A percentile compares a stretch with the other conserved stretches of the same genome.
These are phyloP conservation scores for Fraxinus xanthoxyloides DNA, from an alignment of 305 asterid species.

Conservation along the genomic window DNA sequence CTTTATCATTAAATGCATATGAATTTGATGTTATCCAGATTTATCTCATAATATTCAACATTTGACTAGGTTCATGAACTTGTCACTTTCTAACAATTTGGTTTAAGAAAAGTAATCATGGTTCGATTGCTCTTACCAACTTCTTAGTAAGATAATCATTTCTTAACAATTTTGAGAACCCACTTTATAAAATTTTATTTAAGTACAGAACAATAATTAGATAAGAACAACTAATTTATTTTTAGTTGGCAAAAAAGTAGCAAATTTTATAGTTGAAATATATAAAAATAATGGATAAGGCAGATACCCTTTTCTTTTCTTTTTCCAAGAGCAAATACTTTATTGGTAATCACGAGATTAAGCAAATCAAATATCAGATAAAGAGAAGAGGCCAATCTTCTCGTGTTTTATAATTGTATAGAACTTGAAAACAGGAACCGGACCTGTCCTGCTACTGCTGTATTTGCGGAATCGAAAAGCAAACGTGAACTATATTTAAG, in stretches of 20 bases:
- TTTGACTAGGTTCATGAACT: background rate
- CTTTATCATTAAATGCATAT: no score
- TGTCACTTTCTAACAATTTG: background rate
- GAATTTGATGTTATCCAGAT: background rate
- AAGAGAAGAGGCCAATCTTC: background rate
- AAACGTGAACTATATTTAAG: constrained; percentile 46
- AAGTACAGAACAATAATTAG: background rate
- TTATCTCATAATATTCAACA: background rate
- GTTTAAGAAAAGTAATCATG: background rate
- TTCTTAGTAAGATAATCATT: background rate
- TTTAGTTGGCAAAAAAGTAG: no score
- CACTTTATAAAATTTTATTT: background rate
- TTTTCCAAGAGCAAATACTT: background rate
- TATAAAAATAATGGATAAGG: background rate
- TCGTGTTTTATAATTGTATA: background rate
- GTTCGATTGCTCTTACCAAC: background rate
- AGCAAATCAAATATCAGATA: background rate
- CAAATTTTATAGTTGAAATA: no score
- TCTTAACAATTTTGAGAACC: background rate
- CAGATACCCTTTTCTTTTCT: background rate
- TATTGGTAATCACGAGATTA: background rate
- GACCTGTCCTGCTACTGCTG: background rate
- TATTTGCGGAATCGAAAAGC: constrained; percentile 41
- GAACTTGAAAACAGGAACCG: constrained; percentile 9
- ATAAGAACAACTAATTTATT: no score